Evolutionary conservation across 73 alveolate genomes (phyloP).

Genomic region (Tetrahymena borealis): DNA sequence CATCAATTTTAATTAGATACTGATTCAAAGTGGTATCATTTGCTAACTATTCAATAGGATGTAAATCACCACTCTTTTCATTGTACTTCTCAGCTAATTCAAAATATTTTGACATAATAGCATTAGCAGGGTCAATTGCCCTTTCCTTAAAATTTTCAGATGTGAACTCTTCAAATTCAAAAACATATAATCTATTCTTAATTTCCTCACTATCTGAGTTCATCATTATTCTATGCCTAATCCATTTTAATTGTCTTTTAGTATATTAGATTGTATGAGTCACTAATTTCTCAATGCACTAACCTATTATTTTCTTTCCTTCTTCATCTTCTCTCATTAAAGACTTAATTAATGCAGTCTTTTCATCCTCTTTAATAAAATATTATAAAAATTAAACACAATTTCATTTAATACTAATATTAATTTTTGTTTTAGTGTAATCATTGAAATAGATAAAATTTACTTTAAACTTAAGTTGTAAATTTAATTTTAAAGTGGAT

Average conservation of each 20-base stretch:
- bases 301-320: background rate
- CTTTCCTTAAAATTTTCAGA: conserved; percentile 1
- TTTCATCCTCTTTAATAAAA: background rate
- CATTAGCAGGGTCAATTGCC: conserved; percentile 8
- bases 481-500: background rate
- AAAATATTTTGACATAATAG: background rate
- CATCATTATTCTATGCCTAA: conserved; percentile 18
- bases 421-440: too few relatives aligned
- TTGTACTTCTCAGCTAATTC: background rate
- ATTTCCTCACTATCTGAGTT: conserved; percentile 11
- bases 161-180: conserved; percentile 15
- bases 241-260: conserved; percentile 28
- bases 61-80: background rate
- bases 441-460: too few relatives aligned
- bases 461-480: background rate
- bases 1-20: background rate
- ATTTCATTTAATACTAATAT: too few relatives aligned
- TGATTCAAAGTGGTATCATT: background rate
- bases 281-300: conserved; percentile 1
- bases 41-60: background rate
- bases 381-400: too few relatives aligned
- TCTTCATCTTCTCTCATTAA: conserved; percentile 14
- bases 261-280: conserved; percentile 23
- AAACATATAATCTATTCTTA: conserved; percentile 13
- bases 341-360: background rate